Evolutionary conservation across 2,329 filamentous ascomycete species (phyloP).

Genomic region (Aspergillus fijiensis): DNA sequence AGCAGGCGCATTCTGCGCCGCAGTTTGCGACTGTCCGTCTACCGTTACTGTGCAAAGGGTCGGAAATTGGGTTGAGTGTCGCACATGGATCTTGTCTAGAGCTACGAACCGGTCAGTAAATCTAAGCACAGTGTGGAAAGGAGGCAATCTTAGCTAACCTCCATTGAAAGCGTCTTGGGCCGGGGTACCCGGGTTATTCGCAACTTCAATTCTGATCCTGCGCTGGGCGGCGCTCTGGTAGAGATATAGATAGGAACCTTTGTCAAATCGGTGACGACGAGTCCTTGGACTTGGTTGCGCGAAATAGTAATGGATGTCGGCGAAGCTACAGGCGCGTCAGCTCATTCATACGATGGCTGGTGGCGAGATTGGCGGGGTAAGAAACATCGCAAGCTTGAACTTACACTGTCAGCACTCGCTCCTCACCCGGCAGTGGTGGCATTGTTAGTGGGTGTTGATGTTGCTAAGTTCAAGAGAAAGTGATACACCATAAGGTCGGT

Average conservation of each 20-base stretch:
- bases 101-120: conserved; percentile 34
- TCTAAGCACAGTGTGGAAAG: background rate
- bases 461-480: background rate
- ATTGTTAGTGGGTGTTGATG: conserved; percentile 30
- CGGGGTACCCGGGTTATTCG: conserved; percentile 62
- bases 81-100: conserved; percentile 53
- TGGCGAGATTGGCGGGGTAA: conserved; percentile 18
- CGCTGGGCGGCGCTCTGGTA: conserved; percentile 57
- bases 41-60: conserved; percentile 59
- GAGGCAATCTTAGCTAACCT: conserved; percentile 40
- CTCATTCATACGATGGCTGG: background rate
- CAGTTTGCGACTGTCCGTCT: conserved; percentile 38
- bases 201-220: conserved; percentile 59
- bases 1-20: conserved; percentile 24
- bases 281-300: conserved; percentile 56
- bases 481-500: conserved; percentile 4
- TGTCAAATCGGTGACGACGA: conserved; percentile 62
- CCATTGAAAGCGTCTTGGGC: conserved; percentile 66
- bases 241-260: conserved; percentile 64
- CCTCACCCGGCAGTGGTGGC: conserved; percentile 49
- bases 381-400: conserved; percentile 24
- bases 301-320: conserved; percentile 66
- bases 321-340: conserved; percentile 50
- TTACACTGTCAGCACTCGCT: conserved; percentile 47
- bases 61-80: conserved; percentile 60